phyloP scores from a whole-genome alignment of 441 rosid species.

The Flueggea neowawraea region DNA sequence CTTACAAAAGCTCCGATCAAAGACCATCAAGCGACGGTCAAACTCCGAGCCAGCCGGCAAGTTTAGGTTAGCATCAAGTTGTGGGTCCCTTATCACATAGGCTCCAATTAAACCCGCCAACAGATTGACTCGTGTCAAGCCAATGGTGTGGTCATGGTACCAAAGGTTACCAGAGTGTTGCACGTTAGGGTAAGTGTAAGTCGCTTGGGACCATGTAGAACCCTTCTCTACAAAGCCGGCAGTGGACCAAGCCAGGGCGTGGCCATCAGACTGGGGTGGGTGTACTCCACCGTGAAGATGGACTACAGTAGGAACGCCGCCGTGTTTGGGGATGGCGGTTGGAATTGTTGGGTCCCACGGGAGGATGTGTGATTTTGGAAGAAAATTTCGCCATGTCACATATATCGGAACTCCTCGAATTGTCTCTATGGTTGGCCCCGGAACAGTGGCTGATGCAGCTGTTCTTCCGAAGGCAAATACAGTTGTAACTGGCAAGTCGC shows the following conservation, averaged over 20 bases:
- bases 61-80: slow-evolving; percentile 46
- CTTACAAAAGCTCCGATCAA: slow-evolving; percentile 62
- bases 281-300: slow-evolving; percentile 85
- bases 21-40: slow-evolving; percentile 60
- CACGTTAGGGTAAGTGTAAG: slow-evolving; percentile 49
- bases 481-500: slow-evolving; percentile 73
- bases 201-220: slow-evolving; percentile 64
- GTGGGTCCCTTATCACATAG: slow-evolving; percentile 57
- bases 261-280: slow-evolving; percentile 78
- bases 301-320: slow-evolving; percentile 87
- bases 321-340: slow-evolving; percentile 42
- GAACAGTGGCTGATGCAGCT: too few relatives aligned
- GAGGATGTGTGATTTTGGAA: slow-evolving; percentile 79
- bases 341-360: slow-evolving; percentile 91
- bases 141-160: slow-evolving; percentile 98
- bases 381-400: slow-evolving; percentile 82
- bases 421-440: slow-evolving; percentile 96
- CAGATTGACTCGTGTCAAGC: slow-evolving; percentile 83
- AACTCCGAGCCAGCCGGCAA: slow-evolving; percentile 56
- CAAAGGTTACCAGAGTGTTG: slow-evolving; percentile 94
- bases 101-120: slow-evolving; percentile 85
- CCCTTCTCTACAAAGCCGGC: slow-evolving; percentile 55
- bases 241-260: slow-evolving; percentile 75
- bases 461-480: slow-evolving; percentile 86
- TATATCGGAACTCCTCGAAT: slow-evolving; percentile 51